Percentiles rank a stretch among this genome's conserved stretches.
Evolutionary conservation across 495 filamentous ascomycete species (phyloP).

Genomic region (Chaetomium tenue): DNA sequence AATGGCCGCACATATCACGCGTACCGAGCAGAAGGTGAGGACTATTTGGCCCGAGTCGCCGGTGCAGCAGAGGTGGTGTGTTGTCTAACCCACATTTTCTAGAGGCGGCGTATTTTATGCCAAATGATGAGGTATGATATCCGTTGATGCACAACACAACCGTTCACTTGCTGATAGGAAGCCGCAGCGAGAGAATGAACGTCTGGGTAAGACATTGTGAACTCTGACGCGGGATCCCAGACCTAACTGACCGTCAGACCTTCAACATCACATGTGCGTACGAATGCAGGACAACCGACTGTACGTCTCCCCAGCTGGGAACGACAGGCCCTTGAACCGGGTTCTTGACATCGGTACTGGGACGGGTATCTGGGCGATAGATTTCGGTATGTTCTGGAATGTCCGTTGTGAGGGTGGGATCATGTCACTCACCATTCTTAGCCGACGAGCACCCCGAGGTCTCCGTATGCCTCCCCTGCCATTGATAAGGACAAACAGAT

Average conservation of each 20-base stretch:
- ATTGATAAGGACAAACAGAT: not conserved
- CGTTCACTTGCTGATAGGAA: not conserved
- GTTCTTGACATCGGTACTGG: constrained; percentile 62
- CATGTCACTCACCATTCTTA: not conserved
- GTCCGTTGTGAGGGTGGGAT: not conserved
- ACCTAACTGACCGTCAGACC: constrained; percentile 10
- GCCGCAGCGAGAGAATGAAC: constrained; percentile 10
- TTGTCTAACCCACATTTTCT: not conserved
- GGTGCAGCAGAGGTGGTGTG: not conserved
- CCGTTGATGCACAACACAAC: not conserved
- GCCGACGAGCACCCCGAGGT: not conserved
- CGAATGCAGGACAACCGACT: constrained; percentile 16
- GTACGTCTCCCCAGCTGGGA: constrained; percentile 1
- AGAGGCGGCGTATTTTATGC: constrained; percentile 11
- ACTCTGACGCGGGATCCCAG: not conserved
- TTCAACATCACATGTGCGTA: constrained; percentile 22
- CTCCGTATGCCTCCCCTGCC: not conserved
- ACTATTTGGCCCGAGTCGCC: not conserved
- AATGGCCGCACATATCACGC: constrained; percentile 25
- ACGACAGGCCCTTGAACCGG: constrained; percentile 10
- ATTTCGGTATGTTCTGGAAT: constrained; percentile 24
- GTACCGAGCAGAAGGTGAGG: constrained; percentile 13
- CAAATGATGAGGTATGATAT: constrained; percentile 11
- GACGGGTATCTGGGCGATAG: constrained; percentile 51
- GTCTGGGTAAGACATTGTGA: constrained; percentile 6